These are phyloP conservation scores for Fistulinella prunicolor DNA, from an alignment of 768 basidiomycete species.

Conservation along the genomic window DNA sequence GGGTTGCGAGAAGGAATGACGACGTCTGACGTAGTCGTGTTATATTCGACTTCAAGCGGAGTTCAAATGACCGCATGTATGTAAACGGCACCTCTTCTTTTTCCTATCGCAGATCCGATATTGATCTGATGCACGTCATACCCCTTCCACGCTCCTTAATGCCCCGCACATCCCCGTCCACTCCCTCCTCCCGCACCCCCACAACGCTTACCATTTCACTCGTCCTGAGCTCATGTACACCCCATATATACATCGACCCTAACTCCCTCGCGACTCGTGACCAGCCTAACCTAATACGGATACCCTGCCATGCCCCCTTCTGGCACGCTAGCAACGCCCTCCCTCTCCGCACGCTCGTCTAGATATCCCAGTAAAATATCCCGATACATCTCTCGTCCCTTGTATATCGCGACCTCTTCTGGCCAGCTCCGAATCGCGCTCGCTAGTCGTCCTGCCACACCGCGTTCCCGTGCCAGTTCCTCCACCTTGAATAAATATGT, in stretches of 20 bases:
- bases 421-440: slow-evolving; percentile 69
- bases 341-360: slow-evolving; percentile 21
- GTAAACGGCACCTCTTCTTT: slow-evolving; percentile 9
- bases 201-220: slow-evolving; percentile 16
- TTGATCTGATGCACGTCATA: slow-evolving; percentile 36
- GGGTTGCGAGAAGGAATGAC: slow-evolving; percentile 38
- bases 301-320: slow-evolving; percentile 12
- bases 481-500: slow-evolving; percentile 59
- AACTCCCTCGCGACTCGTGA: slow-evolving; percentile 61
- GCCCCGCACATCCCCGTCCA: slow-evolving; percentile 16
- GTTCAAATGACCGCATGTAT: slow-evolving; percentile 33
- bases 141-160: slow-evolving; percentile 16
- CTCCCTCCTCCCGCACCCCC: not conserved
- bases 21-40: slow-evolving; percentile 44
- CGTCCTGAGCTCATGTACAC: slow-evolving; percentile 26
- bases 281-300: slow-evolving; percentile 44
- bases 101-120: slow-evolving; percentile 36
- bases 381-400: slow-evolving; percentile 21
- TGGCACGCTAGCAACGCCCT: slow-evolving; percentile 14
- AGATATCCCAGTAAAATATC: slow-evolving; percentile 26
- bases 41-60: slow-evolving; percentile 44
- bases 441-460: slow-evolving; percentile 61
- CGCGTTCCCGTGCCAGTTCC: slow-evolving; percentile 52
- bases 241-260: slow-evolving; percentile 50
- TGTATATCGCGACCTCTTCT: slow-evolving; percentile 46